Evolutionary conservation across 345 rosid genomes (phyloP).

Genomic region (Erysimum cheiranthoides): DNA sequence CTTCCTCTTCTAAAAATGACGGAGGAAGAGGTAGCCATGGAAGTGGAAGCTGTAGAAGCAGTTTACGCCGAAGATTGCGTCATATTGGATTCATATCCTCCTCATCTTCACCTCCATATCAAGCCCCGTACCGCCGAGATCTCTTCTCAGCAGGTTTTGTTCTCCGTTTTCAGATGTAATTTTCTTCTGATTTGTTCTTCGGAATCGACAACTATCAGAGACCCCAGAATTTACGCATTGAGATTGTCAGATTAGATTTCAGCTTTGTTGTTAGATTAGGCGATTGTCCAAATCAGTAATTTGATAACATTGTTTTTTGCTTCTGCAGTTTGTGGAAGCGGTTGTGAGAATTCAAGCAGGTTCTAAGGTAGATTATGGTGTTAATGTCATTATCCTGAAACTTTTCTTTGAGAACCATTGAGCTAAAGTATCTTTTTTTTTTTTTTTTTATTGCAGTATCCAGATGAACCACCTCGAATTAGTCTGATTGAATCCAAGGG

Average conservation of each 20-base stretch:
- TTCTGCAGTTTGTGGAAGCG: conserved; percentile 90
- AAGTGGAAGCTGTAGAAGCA: conserved; percentile 79
- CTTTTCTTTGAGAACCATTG: not conserved
- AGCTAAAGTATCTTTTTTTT: conserved; percentile 20
- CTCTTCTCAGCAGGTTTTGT: conserved; percentile 83
- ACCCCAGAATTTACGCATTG: not conserved
- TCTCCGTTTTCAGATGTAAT: not conserved
- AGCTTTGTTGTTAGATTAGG: not conserved
- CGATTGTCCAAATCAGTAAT: not conserved
- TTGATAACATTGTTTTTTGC: conserved; percentile 20
- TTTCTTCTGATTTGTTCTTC: not conserved
- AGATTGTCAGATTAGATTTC: conserved; percentile 20
- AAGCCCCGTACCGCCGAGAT: conserved; percentile 91
- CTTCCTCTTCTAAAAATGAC: conserved; percentile 45
- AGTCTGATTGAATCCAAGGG: conserved; percentile 81
- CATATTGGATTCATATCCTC: conserved; percentile 67
- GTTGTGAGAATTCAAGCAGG: conserved; percentile 63
- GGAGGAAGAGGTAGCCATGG: conserved; percentile 68
- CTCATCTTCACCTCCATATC: conserved; percentile 65
- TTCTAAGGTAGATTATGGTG: conserved; percentile 55
- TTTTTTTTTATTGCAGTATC: conserved; percentile 61
- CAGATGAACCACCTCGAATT: conserved; percentile 69
- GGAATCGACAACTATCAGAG: not conserved
- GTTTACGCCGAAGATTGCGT: conserved; percentile 78
- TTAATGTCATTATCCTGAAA: conserved; percentile 1